Percentiles rank a stretch among this genome's conserved stretches.
Evolutionary conservation across 169 alveolate genomes (phyloP).

Genomic region (Cryptosporidium muris): DNA sequence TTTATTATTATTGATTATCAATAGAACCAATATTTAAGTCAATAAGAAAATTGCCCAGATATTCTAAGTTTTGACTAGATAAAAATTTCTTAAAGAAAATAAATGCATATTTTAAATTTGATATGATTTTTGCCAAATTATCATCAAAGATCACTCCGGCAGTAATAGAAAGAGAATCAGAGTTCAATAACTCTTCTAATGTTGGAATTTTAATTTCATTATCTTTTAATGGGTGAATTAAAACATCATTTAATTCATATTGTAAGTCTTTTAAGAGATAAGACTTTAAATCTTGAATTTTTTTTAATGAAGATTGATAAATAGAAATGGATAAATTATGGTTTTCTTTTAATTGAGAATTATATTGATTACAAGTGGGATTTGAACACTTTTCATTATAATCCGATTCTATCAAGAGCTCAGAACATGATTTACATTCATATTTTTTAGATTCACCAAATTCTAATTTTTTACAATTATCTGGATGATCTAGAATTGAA

Average conservation of each 20-base stretch:
- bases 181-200: slow-evolving; percentile 21
- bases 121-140: slow-evolving; percentile 24
- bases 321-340: background rate
- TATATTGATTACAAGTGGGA: background rate
- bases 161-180: slow-evolving; percentile 23
- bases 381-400: background rate
- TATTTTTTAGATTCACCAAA: background rate
- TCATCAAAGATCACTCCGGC: slow-evolving; percentile 53
- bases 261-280: slow-evolving; percentile 31
- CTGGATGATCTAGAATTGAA: background rate
- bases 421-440: background rate
- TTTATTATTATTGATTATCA: background rate
- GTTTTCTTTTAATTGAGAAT: background rate
- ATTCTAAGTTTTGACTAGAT: slow-evolving; percentile 8
- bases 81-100: slow-evolving; percentile 15
- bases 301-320: slow-evolving; percentile 1
- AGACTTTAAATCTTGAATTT: slow-evolving; percentile 1
- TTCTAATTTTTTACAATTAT: background rate
- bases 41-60: background rate
- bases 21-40: background rate
- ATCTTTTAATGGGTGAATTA: slow-evolving; percentile 31
- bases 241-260: slow-evolving; percentile 35
- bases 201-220: slow-evolving; percentile 36
- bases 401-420: background rate
- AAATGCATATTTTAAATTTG: slow-evolving; percentile 51